A percentile compares a stretch with the other conserved stretches of the same genome.
Evolutionary conservation across 2,329 filamentous ascomycete genomes (phyloP).

Genomic region (Cercospora sp.): DNA sequence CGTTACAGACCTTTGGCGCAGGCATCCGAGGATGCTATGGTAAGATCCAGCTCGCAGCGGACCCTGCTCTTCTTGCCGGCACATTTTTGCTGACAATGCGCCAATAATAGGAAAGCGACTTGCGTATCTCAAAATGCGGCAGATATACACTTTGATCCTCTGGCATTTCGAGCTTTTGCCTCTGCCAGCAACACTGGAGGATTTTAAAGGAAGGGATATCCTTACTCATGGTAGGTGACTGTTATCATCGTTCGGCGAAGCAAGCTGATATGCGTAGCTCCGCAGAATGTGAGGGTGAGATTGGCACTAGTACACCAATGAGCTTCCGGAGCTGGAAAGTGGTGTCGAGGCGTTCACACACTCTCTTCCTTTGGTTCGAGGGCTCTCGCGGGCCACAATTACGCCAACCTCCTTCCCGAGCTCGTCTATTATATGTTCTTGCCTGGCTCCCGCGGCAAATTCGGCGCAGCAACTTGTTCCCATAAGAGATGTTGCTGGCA

Average conservation of each 20-base stretch:
- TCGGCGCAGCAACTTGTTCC: conserved; percentile 33
- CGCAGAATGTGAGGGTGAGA: background rate
- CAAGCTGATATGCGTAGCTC: background rate
- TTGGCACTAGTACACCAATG: background rate
- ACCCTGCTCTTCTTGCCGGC: background rate
- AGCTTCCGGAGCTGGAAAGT: background rate
- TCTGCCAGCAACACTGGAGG: background rate
- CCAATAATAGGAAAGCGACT: conserved; percentile 3
- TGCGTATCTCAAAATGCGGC: conserved; percentile 14
- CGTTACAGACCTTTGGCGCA: conserved; percentile 10
- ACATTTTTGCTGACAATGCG: background rate
- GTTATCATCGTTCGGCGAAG: background rate
- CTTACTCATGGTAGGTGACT: conserved; percentile 4
- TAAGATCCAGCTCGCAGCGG: background rate
- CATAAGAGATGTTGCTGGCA: conserved; percentile 39
- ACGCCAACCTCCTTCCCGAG: background rate
- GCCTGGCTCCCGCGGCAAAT: conserved; percentile 21
- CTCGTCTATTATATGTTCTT: conserved; percentile 15
- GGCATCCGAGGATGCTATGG: conserved; percentile 11
- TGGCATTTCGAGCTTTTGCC: conserved; percentile 11
- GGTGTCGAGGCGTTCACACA: background rate
- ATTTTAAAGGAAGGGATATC: conserved; percentile 8
- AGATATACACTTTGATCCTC: conserved; percentile 10
- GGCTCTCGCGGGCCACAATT: background rate
- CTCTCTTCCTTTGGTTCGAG: background rate